Evolutionary conservation across 148 eudicot genomes (phyloP).

Genomic region (Linanthus parryae): DNA sequence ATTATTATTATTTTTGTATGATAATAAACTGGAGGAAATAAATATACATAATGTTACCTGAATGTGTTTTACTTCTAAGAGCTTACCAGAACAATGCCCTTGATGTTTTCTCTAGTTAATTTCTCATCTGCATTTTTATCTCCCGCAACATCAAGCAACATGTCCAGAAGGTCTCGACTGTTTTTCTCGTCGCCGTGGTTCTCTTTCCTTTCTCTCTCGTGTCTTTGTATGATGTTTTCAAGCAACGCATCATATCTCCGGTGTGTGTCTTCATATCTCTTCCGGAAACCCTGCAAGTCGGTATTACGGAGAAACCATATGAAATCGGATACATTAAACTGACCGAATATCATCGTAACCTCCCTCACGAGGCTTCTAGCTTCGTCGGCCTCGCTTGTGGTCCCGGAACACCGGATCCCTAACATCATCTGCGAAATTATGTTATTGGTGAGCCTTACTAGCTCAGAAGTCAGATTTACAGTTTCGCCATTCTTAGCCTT

Average conservation of each 20-base stretch:
- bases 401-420: constrained; percentile 10
- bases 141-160: constrained; percentile 14
- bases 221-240: constrained; percentile 7
- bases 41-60: too few species aligned
- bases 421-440: constrained; percentile 21
- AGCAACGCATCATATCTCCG: constrained; percentile 10
- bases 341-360: constrained; percentile 9
- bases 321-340: constrained; percentile 10
- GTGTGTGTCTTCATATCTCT: constrained; percentile 8
- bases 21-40: too few species aligned
- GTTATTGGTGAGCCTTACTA: constrained; percentile 11
- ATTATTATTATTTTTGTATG: too few species aligned
- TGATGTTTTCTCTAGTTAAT: constrained; percentile 8
- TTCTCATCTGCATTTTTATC: constrained; percentile 5
- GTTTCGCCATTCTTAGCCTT: constrained; percentile 2
- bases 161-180: constrained; percentile 8
- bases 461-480: constrained; percentile 2
- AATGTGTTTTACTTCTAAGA: too few species aligned
- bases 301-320: constrained; percentile 4
- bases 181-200: background rate
- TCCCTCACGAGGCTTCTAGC: constrained; percentile 9
- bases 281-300: constrained; percentile 8
- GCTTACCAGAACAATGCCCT: constrained; percentile 10
- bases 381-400: constrained; percentile 3
- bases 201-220: constrained; percentile 1